These are phyloP conservation scores for Cutaneotrichosporon spelunceum DNA, from an alignment of 1,284 basidiomycete genomes.

Conservation along the genomic window DNA sequence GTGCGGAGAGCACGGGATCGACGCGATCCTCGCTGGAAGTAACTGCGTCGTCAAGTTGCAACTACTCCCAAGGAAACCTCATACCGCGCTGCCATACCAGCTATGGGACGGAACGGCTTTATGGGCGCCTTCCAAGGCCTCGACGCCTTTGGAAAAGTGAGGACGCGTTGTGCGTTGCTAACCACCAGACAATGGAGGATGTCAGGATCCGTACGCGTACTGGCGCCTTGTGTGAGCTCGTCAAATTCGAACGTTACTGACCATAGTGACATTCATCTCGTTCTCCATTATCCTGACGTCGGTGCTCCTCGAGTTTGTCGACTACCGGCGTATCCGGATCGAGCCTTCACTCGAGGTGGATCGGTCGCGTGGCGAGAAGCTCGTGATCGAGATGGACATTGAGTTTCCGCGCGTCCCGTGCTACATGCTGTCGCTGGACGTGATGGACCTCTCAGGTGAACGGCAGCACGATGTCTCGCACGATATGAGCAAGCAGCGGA, in stretches of 20 bases:
- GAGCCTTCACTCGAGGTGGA: conserved; percentile 92
- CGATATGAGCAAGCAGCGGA: conserved; percentile 79
- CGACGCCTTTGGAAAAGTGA: conserved; percentile 97
- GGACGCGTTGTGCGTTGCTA: conserved; percentile 19
- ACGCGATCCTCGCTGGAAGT: conserved; percentile 1
- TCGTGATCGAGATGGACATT: conserved; percentile 87
- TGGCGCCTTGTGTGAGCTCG: conserved; percentile 72
- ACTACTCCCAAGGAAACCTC: neutral
- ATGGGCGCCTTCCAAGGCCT: conserved; percentile 56
- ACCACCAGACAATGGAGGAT: conserved; percentile 83
- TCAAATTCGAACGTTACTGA: conserved; percentile 24
- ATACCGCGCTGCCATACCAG: neutral
- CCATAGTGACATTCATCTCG: conserved; percentile 82
- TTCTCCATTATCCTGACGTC: conserved; percentile 88
- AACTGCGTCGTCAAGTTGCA: neutral
- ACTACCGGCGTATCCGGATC: conserved; percentile 81
- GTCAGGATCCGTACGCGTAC: conserved; percentile 95
- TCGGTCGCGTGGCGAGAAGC: conserved; percentile 86
- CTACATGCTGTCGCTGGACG: conserved; percentile 91
- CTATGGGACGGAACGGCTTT: conserved; percentile 51
- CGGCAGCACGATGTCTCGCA: conserved; percentile 85
- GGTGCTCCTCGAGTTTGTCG: conserved; percentile 88
- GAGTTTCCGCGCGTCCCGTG: conserved; percentile 97
- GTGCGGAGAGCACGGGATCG: neutral
- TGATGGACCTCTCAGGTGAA: conserved; percentile 98